Evolutionary conservation across 352 stramenopile genomes (phyloP), one percentile per base, ranked within the genome.

Genomic region (Globisporangium uncinulatum): DNA sequence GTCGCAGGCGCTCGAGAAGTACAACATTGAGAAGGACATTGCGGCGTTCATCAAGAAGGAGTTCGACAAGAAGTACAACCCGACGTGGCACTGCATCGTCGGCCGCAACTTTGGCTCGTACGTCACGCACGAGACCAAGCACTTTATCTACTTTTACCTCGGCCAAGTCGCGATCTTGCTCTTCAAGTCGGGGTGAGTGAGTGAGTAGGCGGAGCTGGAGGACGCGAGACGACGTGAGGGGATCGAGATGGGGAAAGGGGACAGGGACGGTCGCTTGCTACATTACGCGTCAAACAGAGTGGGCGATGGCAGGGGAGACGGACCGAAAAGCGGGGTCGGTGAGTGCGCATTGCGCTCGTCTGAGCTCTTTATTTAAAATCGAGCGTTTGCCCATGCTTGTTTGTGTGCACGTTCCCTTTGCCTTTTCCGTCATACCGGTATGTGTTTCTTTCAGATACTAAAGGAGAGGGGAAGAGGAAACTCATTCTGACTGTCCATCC

Each of bases 21-120:
- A 98, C 88, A 99, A 99, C 79, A 99, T 99, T 67, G 97, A 99
- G 76, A 99, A 97, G 70, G 89, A 97, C 61, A 96, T 97, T 57
- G 89, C 91, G 47, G 87, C 91, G 39, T 93, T 93, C 60, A 96
- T 97, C 68, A 96, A 96, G 76, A 94, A 94, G 59, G 82, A 95
- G 51, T 97, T 97, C 62, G 90, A 97, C 80, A 91, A 94, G 74
- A 93, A 95, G 65, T 96, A 97, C 74, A 92, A 92, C 76, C 81
- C 81, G 39, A 92, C 83, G 68, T 98, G 92, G 92, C 92, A 98
- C 80, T 97, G 92, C 75, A 96, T 98, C 64, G 89, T 98, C 45
- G 92, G 92, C 29, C 76, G 92, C 65, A 97, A 98, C 71, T 98
- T 98, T 61, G 91, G 92, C 42, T 96, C 82, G 43, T 97, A 95